phyloP scores from a whole-genome alignment of 352 stramenopile genomes.

The Phytophthora crassamura region DNA sequence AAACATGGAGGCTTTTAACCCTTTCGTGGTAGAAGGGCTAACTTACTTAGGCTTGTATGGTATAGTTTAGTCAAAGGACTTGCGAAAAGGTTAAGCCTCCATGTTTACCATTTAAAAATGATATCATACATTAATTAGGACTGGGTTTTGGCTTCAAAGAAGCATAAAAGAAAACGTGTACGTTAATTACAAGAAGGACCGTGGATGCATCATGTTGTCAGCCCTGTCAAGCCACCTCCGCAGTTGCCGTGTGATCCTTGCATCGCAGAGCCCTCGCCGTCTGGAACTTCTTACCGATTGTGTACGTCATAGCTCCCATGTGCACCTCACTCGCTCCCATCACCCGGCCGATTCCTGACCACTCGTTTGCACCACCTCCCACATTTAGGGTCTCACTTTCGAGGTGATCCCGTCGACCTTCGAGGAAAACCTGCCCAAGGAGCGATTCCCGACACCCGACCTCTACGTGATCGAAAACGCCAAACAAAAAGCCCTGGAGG shows the following conservation, averaged over 20 bases:
- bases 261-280: constrained; percentile 82
- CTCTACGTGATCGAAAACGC: constrained; percentile 84
- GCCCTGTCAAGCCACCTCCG: constrained; percentile 50
- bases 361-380: background rate
- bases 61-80: no score
- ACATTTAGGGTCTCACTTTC: constrained; percentile 65
- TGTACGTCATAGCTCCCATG: constrained; percentile 41
- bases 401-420: constrained; percentile 85
- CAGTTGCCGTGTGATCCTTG: constrained; percentile 69
- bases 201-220: constrained; percentile 54
- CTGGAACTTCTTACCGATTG: constrained; percentile 76
- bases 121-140: no score
- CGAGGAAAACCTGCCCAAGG: constrained; percentile 84
- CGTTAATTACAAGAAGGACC: no score
- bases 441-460: constrained; percentile 67
- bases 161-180: no score
- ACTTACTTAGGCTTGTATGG: no score
- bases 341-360: background rate
- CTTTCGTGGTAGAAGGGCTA: no score
- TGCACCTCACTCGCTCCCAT: background rate
- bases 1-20: no score
- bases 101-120: no score
- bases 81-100: no score
- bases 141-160: no score
- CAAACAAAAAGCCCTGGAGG: constrained; percentile 79